phyloP scores from a whole-genome alignment of 805 yeast genomes.

The Ogataea corticis region DNA sequence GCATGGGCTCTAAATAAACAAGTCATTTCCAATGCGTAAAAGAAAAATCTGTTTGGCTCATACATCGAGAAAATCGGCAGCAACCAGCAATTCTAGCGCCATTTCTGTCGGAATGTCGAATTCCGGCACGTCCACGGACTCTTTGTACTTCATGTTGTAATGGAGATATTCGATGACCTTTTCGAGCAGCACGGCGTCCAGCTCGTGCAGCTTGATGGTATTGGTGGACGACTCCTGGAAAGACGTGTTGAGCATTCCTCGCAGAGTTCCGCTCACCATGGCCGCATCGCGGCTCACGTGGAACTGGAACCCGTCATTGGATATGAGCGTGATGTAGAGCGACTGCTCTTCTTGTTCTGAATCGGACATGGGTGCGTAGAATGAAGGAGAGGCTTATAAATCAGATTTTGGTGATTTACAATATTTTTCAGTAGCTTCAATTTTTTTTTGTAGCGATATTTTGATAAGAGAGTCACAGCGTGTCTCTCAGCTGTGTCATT shows the following conservation, averaged over 20 bases:
- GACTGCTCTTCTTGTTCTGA: constrained; percentile 21
- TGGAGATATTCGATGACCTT: constrained; percentile 84
- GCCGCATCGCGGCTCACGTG: constrained; percentile 74
- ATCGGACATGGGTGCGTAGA: constrained; percentile 21
- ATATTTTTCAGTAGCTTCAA: no score
- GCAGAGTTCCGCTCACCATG: constrained; percentile 62
- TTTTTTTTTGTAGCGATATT: no score
- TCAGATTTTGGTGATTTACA: no score
- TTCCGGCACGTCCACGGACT: constrained; percentile 69
- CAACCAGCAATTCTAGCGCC: constrained; percentile 87
- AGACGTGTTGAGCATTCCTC: constrained; percentile 54
- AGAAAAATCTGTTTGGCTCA: no score
- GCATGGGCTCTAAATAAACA: no score
- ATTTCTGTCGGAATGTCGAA: constrained; percentile 92
- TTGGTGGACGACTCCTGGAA: constrained; percentile 62
- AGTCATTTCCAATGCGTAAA: no score
- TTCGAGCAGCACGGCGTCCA: constrained; percentile 70
- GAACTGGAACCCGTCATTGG: constrained; percentile 69
- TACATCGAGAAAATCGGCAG: constrained; percentile 86
- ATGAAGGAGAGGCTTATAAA: no score
- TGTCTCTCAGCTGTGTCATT: no score
- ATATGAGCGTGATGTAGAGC: constrained; percentile 61
- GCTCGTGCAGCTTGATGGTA: constrained; percentile 55
- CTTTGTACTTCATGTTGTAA: constrained; percentile 69
- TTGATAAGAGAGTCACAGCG: no score